Percentiles rank a stretch among this genome's conserved stretches.
phyloP scores from a whole-genome alignment of 331 rosid genomes.

The Quercus tomentella region DNA sequence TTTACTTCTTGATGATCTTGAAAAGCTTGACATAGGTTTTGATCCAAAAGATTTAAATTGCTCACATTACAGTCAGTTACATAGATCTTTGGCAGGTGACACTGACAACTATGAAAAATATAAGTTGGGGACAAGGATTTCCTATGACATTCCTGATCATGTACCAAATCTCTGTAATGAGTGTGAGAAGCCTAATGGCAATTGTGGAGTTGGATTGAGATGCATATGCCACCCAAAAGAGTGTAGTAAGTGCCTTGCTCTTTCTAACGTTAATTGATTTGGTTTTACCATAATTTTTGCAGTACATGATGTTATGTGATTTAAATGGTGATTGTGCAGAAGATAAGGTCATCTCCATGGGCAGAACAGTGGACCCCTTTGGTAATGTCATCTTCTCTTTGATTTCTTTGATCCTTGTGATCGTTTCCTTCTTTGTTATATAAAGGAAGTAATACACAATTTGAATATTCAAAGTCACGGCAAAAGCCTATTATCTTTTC shows the following conservation, averaged over 20 bases:
- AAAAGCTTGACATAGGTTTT: constrained; percentile 34
- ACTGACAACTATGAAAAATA: constrained; percentile 21
- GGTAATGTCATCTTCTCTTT: constrained; percentile 24
- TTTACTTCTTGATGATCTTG: constrained; percentile 38
- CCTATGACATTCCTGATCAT: constrained; percentile 51
- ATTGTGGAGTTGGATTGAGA: constrained; percentile 65
- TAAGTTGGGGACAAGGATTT: constrained; percentile 38
- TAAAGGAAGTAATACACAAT: constrained; percentile 13
- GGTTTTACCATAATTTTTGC: not conserved
- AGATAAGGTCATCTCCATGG: constrained; percentile 50
- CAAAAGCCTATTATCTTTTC: constrained; percentile 2
- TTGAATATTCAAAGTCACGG: constrained; percentile 23
- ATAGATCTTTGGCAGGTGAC: constrained; percentile 27
- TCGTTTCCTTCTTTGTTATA: constrained; percentile 3
- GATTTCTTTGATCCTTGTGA: constrained; percentile 21
- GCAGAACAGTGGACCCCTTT: constrained; percentile 20
- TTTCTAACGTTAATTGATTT: not conserved
- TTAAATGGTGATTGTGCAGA: constrained; percentile 39
- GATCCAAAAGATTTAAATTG: constrained; percentile 47
- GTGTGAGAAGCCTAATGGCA: constrained; percentile 56
- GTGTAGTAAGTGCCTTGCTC: constrained; percentile 56
- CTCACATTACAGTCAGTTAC: constrained; percentile 44
- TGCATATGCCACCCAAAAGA: constrained; percentile 66
- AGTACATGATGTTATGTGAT: not conserved
- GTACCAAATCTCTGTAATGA: constrained; percentile 58